A percentile compares a stretch with the other conserved stretches of the same genome.
Conservation (phyloP, 2,329 filamentous ascomycete genomes). For the Ascocoryne sarcoides region DNA sequence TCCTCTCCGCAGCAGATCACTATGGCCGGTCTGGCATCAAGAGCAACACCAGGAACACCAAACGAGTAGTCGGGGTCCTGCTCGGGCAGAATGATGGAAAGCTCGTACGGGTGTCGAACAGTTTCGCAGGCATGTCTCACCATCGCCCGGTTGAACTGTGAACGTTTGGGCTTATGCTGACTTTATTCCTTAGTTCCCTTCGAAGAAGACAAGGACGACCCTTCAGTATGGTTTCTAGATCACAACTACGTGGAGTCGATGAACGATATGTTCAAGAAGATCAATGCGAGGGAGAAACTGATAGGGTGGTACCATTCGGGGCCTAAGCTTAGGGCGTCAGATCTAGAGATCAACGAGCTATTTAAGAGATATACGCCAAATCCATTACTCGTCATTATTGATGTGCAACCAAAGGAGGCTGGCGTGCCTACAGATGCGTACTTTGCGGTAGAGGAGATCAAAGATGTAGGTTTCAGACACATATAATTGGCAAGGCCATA, state of each 20-base stretch:
- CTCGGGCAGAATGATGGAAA: conserved; percentile 94
- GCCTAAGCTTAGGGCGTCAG: conserved; percentile 90
- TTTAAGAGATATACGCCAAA: conserved; percentile 99
- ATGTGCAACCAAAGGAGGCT: conserved; percentile 96
- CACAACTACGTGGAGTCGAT: conserved; percentile 99
- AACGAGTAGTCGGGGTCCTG: conserved; percentile 88
- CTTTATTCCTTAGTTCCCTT: conserved; percentile 64
- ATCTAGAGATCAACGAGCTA: conserved; percentile 98
- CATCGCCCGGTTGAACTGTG: neutral
- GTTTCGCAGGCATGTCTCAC: conserved; percentile 71
- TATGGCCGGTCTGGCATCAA: conserved; percentile 88
- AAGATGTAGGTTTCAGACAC: conserved; percentile 63
- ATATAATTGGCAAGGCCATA: neutral
- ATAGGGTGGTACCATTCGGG: conserved; percentile 99
- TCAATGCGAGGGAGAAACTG: conserved; percentile 96
- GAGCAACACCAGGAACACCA: conserved; percentile 78
- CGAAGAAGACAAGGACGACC: conserved; percentile 97
- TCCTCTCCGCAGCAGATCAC: conserved; percentile 96
- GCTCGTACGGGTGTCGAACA: conserved; percentile 95
- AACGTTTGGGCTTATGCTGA: conserved; percentile 13
- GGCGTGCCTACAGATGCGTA: conserved; percentile 97
- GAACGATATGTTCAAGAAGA: conserved; percentile 99
- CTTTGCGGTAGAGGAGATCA: conserved; percentile 98
- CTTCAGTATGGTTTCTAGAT: conserved; percentile 97
- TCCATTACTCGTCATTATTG: conserved; percentile 92